These are phyloP conservation scores for Eurotiales sp. DNA, from an alignment of 2,329 filamentous ascomycete genomes.

Conservation along the genomic window DNA sequence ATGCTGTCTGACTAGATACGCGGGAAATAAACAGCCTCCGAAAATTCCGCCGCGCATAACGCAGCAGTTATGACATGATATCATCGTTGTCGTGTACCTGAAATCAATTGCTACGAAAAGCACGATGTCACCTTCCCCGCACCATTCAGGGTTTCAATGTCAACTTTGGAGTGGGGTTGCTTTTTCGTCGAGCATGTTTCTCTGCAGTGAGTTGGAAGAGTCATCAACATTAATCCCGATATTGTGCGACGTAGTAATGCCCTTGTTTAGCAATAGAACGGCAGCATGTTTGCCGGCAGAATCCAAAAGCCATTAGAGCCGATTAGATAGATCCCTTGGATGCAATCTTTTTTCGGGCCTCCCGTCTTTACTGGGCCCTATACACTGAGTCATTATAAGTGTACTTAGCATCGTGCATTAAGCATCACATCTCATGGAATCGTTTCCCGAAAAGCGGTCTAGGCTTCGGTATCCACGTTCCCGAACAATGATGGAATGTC, in stretches of 20 bases:
- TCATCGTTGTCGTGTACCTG: neutral
- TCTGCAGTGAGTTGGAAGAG: neutral
- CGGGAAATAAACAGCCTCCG: neutral
- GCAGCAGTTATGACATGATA: neutral
- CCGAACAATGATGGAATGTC: no score
- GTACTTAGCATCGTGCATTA: no score
- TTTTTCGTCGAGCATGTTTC: neutral
- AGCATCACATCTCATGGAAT: no score
- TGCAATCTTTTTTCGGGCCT: no score
- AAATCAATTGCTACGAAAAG: neutral
- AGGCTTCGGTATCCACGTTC: no score
- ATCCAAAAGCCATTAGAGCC: no score
- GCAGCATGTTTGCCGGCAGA: no score
- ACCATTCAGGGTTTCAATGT: neutral
- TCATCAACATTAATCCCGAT: neutral
- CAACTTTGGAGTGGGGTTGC: neutral
- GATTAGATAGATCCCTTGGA: no score
- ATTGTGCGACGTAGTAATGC: neutral
- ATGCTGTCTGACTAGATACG: neutral
- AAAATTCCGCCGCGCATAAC: neutral
- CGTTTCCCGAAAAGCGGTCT: no score
- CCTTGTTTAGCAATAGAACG: neutral
- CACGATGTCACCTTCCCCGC: constrained; percentile 11
- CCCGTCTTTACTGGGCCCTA: no score
- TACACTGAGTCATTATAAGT: no score